phyloP scores from a whole-genome alignment of 176 grass and related monocot genomes.

The Luzula sylvatica region DNA sequence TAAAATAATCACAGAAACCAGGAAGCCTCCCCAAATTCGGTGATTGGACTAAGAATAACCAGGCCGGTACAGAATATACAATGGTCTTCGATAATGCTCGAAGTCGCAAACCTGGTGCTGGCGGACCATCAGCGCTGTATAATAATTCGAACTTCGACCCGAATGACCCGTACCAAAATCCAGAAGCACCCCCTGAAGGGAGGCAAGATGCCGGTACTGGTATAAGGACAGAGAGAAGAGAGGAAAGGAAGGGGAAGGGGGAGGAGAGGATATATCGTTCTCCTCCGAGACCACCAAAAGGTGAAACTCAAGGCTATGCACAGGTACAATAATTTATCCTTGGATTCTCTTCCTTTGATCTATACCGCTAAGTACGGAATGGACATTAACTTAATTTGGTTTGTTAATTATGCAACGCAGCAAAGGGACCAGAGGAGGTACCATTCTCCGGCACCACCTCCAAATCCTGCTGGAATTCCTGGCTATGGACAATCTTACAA shows the following conservation, averaged over 20 bases:
- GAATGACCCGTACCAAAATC: constrained; percentile 15
- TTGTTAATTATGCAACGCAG: too few relatives aligned
- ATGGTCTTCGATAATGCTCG: constrained; percentile 21
- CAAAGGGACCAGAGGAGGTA: too few relatives aligned
- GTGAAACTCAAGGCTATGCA: not conserved
- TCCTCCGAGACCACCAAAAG: not conserved
- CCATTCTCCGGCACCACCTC: too few relatives aligned
- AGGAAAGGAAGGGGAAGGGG: not conserved
- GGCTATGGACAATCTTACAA: too few relatives aligned
- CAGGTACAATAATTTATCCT: not conserved
- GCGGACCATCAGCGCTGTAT: too few relatives aligned
- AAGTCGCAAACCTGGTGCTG: not conserved
- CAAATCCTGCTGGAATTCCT: too few relatives aligned
- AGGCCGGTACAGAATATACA: constrained; percentile 3
- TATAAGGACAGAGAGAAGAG: not conserved
- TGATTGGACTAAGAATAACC: constrained; percentile 12
- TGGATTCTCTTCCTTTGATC: not conserved
- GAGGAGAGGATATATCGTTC: constrained; percentile 10
- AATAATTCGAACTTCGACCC: constrained; percentile 12
- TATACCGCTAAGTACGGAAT: too few relatives aligned
- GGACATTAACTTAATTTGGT: too few relatives aligned
- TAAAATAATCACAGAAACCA: not conserved
- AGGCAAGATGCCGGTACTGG: not conserved
- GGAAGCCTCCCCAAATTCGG: constrained; percentile 16
- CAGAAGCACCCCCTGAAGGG: not conserved